Percentiles rank a stretch among this genome's conserved stretches.
Evolutionary conservation across 805 yeast genomes (phyloP).

Genomic region (Cyberlindnera euphorbiae): DNA sequence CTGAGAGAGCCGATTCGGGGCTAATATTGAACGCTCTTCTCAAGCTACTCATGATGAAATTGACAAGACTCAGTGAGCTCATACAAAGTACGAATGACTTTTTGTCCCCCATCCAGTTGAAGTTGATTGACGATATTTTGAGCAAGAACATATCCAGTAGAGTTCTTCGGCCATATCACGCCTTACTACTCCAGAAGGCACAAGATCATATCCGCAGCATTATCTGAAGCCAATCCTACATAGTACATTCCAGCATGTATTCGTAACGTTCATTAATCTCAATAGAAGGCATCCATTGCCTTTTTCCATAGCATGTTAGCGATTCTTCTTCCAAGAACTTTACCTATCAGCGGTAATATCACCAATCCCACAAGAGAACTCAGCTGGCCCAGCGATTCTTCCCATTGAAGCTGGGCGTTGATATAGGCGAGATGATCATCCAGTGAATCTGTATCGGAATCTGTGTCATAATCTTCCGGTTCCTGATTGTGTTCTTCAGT

Average conservation of each 20-base stretch:
- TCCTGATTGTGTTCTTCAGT: neutral
- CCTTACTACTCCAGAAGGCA: conserved; percentile 8
- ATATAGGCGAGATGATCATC: conserved; percentile 26
- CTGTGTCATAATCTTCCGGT: conserved; percentile 1
- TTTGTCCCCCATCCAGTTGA: conserved; percentile 10
- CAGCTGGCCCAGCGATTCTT: conserved; percentile 58
- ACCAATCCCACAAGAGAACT: conserved; percentile 54
- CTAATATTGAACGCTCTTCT: neutral
- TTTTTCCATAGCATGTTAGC: conserved; percentile 34
- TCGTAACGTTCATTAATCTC: neutral
- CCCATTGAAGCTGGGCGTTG: conserved; percentile 70
- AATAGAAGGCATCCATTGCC: conserved; percentile 18
- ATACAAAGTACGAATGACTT: neutral
- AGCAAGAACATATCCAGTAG: conserved; percentile 18
- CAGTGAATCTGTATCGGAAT: conserved; percentile 15
- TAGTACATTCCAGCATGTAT: too few species aligned
- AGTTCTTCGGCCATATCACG: conserved; percentile 22
- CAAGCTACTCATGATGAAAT: conserved; percentile 15
- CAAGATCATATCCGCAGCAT: conserved; percentile 11
- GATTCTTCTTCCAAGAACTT: conserved; percentile 57
- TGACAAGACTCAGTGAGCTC: conserved; percentile 10
- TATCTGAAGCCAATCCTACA: conserved; percentile 3
- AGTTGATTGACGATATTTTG: conserved; percentile 20
- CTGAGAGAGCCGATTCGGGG: too few species aligned
- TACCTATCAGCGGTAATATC: conserved; percentile 62